Conservation (phyloP, 2,329 filamentous ascomycete genomes). For the Pyricularia sp. region DNA sequence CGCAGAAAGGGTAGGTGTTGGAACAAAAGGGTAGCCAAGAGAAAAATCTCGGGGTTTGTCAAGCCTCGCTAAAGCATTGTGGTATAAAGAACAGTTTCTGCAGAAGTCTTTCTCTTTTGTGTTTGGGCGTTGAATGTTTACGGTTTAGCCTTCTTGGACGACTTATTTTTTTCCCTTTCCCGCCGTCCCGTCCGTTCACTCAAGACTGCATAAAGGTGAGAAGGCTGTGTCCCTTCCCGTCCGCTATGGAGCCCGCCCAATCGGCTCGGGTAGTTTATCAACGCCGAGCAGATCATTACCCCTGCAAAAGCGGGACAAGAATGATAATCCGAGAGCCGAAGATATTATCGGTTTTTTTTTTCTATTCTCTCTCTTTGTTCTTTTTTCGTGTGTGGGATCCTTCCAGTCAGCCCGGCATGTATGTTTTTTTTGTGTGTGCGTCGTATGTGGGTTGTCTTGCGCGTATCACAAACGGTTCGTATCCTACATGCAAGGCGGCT, state of each 20-base stretch:
- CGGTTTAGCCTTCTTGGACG: background rate
- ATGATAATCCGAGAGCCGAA: background rate
- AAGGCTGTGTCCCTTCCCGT: no score
- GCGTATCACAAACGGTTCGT: background rate
- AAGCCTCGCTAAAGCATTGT: background rate
- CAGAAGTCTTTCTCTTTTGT: background rate
- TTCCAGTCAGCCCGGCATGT: no score
- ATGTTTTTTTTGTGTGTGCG: no score
- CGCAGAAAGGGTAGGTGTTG: no score
- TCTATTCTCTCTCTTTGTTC: no score
- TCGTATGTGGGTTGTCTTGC: no score
- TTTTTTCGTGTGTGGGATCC: no score
- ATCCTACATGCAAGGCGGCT: background rate
- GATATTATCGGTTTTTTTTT: no score
- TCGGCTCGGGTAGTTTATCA: background rate
- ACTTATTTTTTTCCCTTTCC: no score
- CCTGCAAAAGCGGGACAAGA: background rate
- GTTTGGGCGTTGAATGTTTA: background rate
- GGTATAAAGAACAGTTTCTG: background rate
- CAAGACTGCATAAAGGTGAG: no score
- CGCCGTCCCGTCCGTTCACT: no score
- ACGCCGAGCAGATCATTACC: background rate
- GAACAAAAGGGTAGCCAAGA: background rate
- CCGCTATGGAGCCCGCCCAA: background rate
- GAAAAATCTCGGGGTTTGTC: background rate